Evolutionary conservation across 352 stramenopile species (phyloP), one percentile per base, ranked within the genome.

Genomic region (Pythium volutum): DNA sequence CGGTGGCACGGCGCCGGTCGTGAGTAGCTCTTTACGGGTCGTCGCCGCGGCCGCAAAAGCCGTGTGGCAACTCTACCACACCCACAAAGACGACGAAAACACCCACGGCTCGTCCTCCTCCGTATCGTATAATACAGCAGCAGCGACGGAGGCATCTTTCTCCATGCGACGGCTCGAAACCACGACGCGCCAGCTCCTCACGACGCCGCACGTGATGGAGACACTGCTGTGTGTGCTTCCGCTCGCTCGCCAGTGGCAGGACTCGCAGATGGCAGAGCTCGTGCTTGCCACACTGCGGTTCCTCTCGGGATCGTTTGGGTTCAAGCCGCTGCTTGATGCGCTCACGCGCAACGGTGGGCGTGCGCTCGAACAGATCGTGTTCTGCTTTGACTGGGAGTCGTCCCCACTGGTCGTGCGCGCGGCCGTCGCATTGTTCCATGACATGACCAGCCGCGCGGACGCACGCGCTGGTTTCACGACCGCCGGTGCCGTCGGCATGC

Each of bases 401-500:
- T 70, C 74, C n/a, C 38, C 66, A 3, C 23, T 41, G 1, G 70
- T 87, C 31, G 76, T 70, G 22, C 49, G 62, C 18, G 67, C 75
- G 8, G 73, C 78, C 8, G 59, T 88, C 12, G 71, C 73, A 7
- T 54, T 91, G 18, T 88, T 87, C 60, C 76, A 82, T 48, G 78
- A 87, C 33, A 69, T 91, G 18, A 89, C 73, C 3, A 69, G 71
- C 14, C 72, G 64, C 18, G 36, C 68, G 6, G 77, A 93, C 36
- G 84, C 75, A 0, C 75, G 84, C 18, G 67, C 76, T 11, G 81
- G 75, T 3, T 72, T 93, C 33, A 89, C 80, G 15, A 85, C 77
- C 4, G 84, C 78, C 12, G 84, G 84, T 9, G 78, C 81, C 14
- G 62, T 82, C 7, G 60, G 74, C 10, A 60, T 82, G 16, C 69